Base-by-base conservation (phyloP, 1,284 basidiomycete species). In the Cryptococcus sp. region DNA sequence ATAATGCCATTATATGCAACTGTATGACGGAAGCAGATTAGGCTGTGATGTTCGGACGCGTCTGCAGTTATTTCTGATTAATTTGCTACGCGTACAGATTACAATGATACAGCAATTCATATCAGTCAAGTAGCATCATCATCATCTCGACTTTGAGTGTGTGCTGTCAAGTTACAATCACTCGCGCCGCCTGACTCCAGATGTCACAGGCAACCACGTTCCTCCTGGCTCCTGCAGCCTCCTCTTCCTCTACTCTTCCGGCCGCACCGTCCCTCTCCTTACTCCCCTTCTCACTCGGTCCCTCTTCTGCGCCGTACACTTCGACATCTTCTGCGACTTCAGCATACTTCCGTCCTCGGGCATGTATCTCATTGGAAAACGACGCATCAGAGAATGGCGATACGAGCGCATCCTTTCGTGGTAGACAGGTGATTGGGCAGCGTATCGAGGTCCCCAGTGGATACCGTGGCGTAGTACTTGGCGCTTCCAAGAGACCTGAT, bases 271-370 rank as follows among this genome's bases (percentile, higher is more conserved):
- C 61, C 3, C 64, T 74, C n/a, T 61, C 73, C 50, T 68, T 77
- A 57, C 65, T 77, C 26, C 75, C 75, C 8, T 75, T 77, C 61
- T 59, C 67, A 13, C 70, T 77, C 15, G 69, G 65, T n/a, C 25
- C 68, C 46, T 19, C 54, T 11, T 58, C 61, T 1, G 49, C 51
- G 25, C 67, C 69, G 2, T 66, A 65, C 50, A 50, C 41, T 5
- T 55, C 66, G 1, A 48, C 55, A 19, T 47, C 58, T 8, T 57
- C 65, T 1, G 56, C 65, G 2, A 52, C 69, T 23, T 54, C 54
- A 11, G 20, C 46, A 1, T 77, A 67, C 59, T 77, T 77, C 58
- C 56, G 54, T 34, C 70, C 75, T 5, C 68, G 73, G 11, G 57
- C 66, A 44, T 19, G 7, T 16, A 19, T 7, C 22, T 48, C 23